phyloP scores from a whole-genome alignment of 768 basidiomycete species.

The Coprinellus aureogranulatus region DNA sequence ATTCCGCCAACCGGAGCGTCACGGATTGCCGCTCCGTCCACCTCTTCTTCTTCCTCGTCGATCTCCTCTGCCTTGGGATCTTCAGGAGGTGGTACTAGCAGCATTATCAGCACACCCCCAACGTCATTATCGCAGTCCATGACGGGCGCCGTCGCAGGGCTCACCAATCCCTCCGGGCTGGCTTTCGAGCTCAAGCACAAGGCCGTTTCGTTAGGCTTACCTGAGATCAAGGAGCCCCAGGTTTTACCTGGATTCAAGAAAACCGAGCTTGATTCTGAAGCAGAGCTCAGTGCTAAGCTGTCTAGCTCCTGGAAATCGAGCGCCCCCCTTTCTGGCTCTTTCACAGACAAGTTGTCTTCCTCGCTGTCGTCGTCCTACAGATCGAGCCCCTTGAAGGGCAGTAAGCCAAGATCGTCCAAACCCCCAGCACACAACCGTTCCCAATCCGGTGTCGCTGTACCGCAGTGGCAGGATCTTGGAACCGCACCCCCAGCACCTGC shows the following conservation, averaged over 20 bases:
- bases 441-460: conserved; percentile 34
- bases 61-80: conserved; percentile 42
- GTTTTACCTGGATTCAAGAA: conserved; percentile 16
- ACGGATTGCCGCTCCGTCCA: conserved; percentile 33
- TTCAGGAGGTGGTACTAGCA: conserved; percentile 37
- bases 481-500: conserved; percentile 52
- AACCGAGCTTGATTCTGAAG: conserved; percentile 2
- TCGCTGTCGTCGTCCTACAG: conserved; percentile 39
- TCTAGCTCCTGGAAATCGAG: conserved; percentile 40
- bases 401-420: conserved; percentile 21
- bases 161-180: conserved; percentile 35
- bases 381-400: conserved; percentile 34
- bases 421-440: conserved; percentile 33
- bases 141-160: conserved; percentile 41
- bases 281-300: not conserved
- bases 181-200: conserved; percentile 23
- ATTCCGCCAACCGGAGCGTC: conserved; percentile 11
- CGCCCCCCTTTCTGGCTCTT: conserved; percentile 28
- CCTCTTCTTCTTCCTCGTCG: conserved; percentile 55
- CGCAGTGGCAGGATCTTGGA: conserved; percentile 53
- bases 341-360: conserved; percentile 37
- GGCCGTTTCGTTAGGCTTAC: not conserved
- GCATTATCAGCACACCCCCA: conserved; percentile 54
- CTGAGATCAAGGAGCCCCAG: not conserved
- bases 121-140: conserved; percentile 53